A percentile compares a stretch with the other conserved stretches of the same genome.
Conservation (phyloP, 257 asterid genomes). For the Rauvolfia tetraphylla region DNA sequence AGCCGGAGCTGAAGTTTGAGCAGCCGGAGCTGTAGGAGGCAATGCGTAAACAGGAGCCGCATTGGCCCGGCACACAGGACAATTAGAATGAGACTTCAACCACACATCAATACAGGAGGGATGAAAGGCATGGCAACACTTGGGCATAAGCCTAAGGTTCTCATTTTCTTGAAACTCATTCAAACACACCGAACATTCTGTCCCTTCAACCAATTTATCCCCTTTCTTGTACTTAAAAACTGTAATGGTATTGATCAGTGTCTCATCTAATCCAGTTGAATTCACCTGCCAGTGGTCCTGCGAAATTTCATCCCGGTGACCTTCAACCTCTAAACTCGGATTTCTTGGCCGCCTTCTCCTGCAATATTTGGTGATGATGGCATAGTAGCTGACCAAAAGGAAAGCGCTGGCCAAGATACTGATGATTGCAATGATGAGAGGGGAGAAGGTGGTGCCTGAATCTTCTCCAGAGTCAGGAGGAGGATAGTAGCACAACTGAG, state of each 20-base stretch:
- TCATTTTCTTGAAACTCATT: conserved; percentile 66
- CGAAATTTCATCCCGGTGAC: conserved; percentile 23
- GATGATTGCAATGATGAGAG: conserved; percentile 65
- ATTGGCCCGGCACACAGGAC: conserved; percentile 77
- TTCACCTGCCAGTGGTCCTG: conserved; percentile 43
- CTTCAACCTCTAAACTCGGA: conserved; percentile 21
- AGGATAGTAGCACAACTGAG: conserved; percentile 81
- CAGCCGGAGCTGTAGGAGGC: conserved; percentile 11
- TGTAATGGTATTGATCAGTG: conserved; percentile 44
- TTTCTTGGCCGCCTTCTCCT: conserved; percentile 27
- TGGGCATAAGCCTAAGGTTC: conserved; percentile 67
- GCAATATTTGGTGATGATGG: conserved; percentile 62
- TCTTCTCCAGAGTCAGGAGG: conserved; percentile 53
- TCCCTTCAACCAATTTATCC: conserved; percentile 53
- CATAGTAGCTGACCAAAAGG: conserved; percentile 62
- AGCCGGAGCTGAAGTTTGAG: conserved; percentile 15
- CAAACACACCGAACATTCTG: conserved; percentile 74
- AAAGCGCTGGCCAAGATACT: conserved; percentile 59
- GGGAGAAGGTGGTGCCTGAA: conserved; percentile 47
- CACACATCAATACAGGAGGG: conserved; percentile 76
- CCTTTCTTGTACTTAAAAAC: conserved; percentile 48
- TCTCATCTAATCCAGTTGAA: conserved; percentile 60
- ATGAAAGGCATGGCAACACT: conserved; percentile 87
- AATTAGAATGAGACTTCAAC: conserved; percentile 66
- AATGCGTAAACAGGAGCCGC: conserved; percentile 21